Evolutionary conservation across 495 filamentous ascomycete genomes (phyloP).

Genomic region (Hypoxylon lienhwacheense): DNA sequence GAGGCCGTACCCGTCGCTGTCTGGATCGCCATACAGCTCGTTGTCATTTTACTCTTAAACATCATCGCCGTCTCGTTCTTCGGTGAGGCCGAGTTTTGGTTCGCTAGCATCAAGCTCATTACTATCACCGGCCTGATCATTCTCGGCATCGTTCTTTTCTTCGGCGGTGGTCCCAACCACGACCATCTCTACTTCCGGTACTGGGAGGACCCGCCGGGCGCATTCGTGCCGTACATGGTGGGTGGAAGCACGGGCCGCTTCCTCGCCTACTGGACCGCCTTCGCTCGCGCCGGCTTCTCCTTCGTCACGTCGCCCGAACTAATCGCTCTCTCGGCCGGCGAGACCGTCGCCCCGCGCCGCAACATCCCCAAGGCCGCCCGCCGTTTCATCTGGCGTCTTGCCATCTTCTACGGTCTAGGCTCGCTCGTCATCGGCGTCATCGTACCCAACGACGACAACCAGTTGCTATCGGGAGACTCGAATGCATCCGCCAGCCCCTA

Average conservation of each 20-base stretch:
- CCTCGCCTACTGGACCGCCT: constrained; percentile 51
- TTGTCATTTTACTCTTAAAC: constrained; percentile 48
- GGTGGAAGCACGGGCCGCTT: constrained; percentile 54
- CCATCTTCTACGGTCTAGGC: constrained; percentile 72
- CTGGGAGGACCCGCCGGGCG: constrained; percentile 68
- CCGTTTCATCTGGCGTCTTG: constrained; percentile 69
- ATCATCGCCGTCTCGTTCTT: constrained; percentile 57
- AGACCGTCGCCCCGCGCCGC: constrained; percentile 74
- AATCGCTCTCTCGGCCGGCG: constrained; percentile 68
- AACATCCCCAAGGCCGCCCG: constrained; percentile 72
- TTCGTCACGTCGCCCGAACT: constrained; percentile 55
- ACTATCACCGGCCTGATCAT: constrained; percentile 70
- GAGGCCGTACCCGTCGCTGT: constrained; percentile 54
- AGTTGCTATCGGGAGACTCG: constrained; percentile 54
- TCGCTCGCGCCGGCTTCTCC: constrained; percentile 51
- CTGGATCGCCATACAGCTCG: constrained; percentile 60
- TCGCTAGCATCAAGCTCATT: constrained; percentile 68
- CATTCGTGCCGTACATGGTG: constrained; percentile 63
- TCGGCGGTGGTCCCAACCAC: constrained; percentile 62
- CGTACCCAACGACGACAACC: constrained; percentile 58
- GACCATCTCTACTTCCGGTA: constrained; percentile 64
- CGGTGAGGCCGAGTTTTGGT: constrained; percentile 67
- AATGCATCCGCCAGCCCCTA: constrained; percentile 68
- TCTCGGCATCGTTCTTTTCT: constrained; percentile 71
- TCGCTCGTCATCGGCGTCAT: constrained; percentile 72